Evolutionary conservation across 768 basidiomycete species (phyloP), one percentile per base, ranked within the genome.

Genomic region (Panaeolus papilionaceus): DNA sequence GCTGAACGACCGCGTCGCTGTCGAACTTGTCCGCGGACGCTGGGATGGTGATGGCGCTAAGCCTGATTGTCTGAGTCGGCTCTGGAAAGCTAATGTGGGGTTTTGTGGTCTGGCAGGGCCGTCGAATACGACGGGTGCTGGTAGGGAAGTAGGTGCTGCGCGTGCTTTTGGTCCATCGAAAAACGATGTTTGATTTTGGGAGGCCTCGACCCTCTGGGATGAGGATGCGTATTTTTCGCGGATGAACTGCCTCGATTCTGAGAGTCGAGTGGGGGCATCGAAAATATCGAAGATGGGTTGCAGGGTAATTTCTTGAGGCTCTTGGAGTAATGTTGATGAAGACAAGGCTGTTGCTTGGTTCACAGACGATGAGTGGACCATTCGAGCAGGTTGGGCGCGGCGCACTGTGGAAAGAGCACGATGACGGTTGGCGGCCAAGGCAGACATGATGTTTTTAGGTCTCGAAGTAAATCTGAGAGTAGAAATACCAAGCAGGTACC

Each of bases 211-310:
- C 63, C 61, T 62, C 38, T 42, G 44, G 14, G 54, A 0, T 62
- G 28, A 38, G 8, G 69, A 44, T 8, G 64, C 40, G 49, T 69
- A 71, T 66, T 61, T 71, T 44, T 64, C 72, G 51, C 63, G 77
- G 61, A 71, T 77, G 66, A 64, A 71, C 67, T 67, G 71, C 38
- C 70, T 76, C 38, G 77, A 80, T 68, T 80, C 81, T 20, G 79
- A 77, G 23, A 84, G 79, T 38, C 75, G 75, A 39, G 75, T 74
- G 0, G 85, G 83, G 26, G 80, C 85, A 67, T 87, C 85, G 71
- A 86, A 85, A 67, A 88, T 85, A 72, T 87, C 86, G 68, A 83
- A 81, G 61, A 85, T 83, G 49, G 76, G 77, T 11, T 75, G 75
- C 20, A 76, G 65, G 16, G 70, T 71, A 26, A 76, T 72, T 64